These are phyloP conservation scores for Rubroshorea leprosula DNA, from an alignment of 345 rosid species.

Conservation along the genomic window DNA sequence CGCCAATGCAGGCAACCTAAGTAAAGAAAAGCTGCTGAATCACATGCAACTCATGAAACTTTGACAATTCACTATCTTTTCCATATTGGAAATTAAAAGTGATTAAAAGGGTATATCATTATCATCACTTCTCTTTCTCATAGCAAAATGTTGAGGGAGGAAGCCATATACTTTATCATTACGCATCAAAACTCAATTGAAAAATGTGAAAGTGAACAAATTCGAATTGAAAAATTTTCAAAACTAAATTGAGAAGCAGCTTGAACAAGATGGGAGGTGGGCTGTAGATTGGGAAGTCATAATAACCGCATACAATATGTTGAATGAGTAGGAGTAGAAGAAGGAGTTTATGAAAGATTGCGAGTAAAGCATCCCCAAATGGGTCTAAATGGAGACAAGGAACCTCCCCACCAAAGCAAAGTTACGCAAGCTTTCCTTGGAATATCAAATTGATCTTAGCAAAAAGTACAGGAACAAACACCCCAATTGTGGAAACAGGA, in stretches of 20 bases:
- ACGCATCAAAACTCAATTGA: conserved; percentile 22
- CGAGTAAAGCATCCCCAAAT: conserved; percentile 39
- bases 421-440: background rate
- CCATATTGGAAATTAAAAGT: conserved; percentile 11
- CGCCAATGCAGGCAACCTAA: background rate
- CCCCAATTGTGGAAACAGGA: background rate
- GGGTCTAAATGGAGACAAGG: conserved; percentile 11
- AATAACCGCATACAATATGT: no score
- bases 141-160: background rate
- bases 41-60: conserved; percentile 51
- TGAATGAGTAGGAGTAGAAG: background rate
- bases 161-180: conserved; percentile 6
- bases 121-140: conserved; percentile 3
- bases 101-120: background rate
- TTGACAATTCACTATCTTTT: conserved; percentile 19
- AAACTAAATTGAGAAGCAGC: conserved; percentile 22
- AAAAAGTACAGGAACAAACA: background rate
- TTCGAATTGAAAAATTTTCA: conserved; percentile 13
- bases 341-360: conserved; percentile 19
- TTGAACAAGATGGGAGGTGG: conserved; percentile 12
- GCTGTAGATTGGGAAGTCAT: no score
- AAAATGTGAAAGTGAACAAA: conserved; percentile 22
- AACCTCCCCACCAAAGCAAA: conserved; percentile 15
- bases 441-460: background rate
- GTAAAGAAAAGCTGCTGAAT: conserved; percentile 27